Percentiles rank a stretch among this genome's conserved stretches.
phyloP scores from a whole-genome alignment of 2,329 filamentous ascomycete species.

The Metarhizium rileyi region DNA sequence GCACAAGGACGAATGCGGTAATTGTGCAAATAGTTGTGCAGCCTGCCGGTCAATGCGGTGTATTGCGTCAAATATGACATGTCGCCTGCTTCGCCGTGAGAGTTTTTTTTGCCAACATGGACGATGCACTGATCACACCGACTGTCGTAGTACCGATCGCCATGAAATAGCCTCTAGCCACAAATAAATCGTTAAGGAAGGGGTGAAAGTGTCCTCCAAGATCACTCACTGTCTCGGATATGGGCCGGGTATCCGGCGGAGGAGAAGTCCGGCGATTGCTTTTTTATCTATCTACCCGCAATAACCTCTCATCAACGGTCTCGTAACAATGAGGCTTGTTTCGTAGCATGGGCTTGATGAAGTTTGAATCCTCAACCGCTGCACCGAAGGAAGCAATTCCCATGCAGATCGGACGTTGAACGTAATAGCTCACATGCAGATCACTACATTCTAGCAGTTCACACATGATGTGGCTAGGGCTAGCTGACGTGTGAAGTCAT shows the following conservation, averaged over 20 bases:
- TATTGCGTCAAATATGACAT: neutral
- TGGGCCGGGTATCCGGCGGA: neutral
- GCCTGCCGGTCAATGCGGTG: conserved; percentile 30
- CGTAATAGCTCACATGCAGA: no score
- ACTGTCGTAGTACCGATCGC: neutral
- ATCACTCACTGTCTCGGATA: neutral
- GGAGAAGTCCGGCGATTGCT: neutral
- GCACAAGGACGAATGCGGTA: neutral
- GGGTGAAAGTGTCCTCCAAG: neutral
- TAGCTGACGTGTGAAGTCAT: no score
- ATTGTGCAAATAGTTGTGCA: neutral
- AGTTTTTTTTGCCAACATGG: neutral
- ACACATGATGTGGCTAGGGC: no score
- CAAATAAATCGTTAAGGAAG: neutral
- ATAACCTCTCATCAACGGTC: neutral
- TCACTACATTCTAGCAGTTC: no score
- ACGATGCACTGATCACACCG: neutral
- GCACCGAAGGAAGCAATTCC: no score
- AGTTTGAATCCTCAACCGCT: neutral
- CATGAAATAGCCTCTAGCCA: neutral
- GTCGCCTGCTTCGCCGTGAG: neutral
- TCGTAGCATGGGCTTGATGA: neutral
- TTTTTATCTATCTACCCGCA: neutral
- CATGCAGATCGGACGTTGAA: no score
- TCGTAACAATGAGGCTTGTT: neutral